Percentiles rank a stretch among this genome's conserved stretches.
These are phyloP conservation scores for Penicillium oxalicum DNA, from an alignment of 2,329 filamentous ascomycete genomes.

Conservation along the genomic window DNA sequence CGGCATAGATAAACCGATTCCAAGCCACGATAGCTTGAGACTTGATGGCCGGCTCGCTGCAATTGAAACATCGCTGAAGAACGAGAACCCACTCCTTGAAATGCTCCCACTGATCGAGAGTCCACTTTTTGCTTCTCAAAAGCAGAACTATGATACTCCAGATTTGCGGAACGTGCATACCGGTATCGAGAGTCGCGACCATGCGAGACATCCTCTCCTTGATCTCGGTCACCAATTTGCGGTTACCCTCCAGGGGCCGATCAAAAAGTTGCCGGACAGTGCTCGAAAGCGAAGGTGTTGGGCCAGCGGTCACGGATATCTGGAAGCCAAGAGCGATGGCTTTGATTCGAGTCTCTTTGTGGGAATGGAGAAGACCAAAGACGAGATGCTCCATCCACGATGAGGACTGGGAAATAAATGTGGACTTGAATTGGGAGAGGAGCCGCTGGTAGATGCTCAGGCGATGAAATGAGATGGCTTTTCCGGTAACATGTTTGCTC, in stretches of 20 bases:
- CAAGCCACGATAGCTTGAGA: slow-evolving; percentile 77
- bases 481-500: slow-evolving; percentile 68
- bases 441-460: slow-evolving; percentile 74
- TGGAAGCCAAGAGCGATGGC: slow-evolving; percentile 71
- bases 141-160: slow-evolving; percentile 81
- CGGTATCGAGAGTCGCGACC: slow-evolving; percentile 55
- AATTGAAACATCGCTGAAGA: slow-evolving; percentile 79
- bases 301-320: slow-evolving; percentile 62
- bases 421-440: slow-evolving; percentile 61
- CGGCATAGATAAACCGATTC: slow-evolving; percentile 73
- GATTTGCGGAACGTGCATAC: slow-evolving; percentile 70
- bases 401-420: slow-evolving; percentile 63
- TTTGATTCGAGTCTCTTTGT: slow-evolving; percentile 68
- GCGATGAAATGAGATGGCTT: slow-evolving; percentile 71
- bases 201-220: slow-evolving; percentile 62
- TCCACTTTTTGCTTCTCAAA: slow-evolving; percentile 56
- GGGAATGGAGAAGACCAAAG: slow-evolving; percentile 69
- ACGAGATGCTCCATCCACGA: slow-evolving; percentile 82
- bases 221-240: slow-evolving; percentile 64
- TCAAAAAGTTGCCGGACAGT: slow-evolving; percentile 54
- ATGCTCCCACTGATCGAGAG: slow-evolving; percentile 63
- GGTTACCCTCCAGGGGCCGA: slow-evolving; percentile 46
- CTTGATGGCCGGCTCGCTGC: slow-evolving; percentile 62
- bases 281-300: slow-evolving; percentile 61
- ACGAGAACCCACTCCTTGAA: slow-evolving; percentile 70